A percentile compares a stretch with the other conserved stretches of the same genome.
Evolutionary conservation across 768 basidiomycete genomes (phyloP).

Genomic region (Cytidiella melzeri): DNA sequence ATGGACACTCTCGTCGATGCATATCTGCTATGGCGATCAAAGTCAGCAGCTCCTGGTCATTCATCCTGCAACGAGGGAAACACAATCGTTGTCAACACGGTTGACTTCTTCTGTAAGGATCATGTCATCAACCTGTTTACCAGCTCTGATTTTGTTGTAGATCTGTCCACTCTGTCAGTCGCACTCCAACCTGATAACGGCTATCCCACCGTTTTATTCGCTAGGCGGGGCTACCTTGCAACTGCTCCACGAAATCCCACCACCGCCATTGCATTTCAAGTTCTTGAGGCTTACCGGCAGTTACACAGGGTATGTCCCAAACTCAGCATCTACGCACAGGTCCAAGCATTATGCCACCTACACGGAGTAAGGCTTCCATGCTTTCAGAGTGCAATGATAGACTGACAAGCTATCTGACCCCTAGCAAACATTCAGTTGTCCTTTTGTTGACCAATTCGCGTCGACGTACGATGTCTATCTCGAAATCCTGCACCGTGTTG

Average conservation of each 20-base stretch:
- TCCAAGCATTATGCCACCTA: slow-evolving; percentile 13
- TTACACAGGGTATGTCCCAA: slow-evolving; percentile 20
- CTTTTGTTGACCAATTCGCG: slow-evolving; percentile 19
- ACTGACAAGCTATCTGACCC: too few species aligned
- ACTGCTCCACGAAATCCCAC: slow-evolving; percentile 14
- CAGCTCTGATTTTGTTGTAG: not conserved
- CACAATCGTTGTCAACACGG: not conserved
- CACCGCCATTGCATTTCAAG: slow-evolving; percentile 14
- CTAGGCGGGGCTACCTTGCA: slow-evolving; percentile 19
- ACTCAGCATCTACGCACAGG: slow-evolving; percentile 19
- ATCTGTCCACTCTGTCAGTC: not conserved
- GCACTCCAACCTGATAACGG: not conserved
- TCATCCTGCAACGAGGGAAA: too few species aligned
- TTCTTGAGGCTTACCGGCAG: slow-evolving; percentile 22
- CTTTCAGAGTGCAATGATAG: not conserved
- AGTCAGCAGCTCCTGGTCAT: too few species aligned
- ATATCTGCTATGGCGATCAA: slow-evolving; percentile 4
- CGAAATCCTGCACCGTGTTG: slow-evolving; percentile 15
- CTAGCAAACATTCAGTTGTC: not conserved
- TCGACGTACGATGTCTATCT: slow-evolving; percentile 23
- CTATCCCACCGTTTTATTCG: slow-evolving; percentile 15
- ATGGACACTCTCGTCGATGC: too few species aligned
- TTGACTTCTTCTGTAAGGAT: slow-evolving; percentile 5
- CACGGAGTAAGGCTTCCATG: slow-evolving; percentile 13
- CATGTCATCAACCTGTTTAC: not conserved